Conservation (phyloP, 805 yeast genomes). For the Hyphopichia homilentoma region DNA sequence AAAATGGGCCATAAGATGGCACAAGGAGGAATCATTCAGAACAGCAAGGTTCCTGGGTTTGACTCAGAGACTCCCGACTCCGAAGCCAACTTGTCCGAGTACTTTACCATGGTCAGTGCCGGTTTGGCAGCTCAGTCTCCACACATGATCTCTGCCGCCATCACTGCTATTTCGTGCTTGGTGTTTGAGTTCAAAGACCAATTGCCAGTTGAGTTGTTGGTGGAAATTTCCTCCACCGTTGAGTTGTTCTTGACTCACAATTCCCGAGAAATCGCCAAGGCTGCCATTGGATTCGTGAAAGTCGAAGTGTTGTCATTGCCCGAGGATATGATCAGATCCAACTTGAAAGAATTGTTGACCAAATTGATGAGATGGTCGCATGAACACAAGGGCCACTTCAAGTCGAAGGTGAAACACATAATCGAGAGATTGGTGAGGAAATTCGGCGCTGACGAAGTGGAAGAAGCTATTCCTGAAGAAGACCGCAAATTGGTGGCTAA, state of each 20-base stretch:
- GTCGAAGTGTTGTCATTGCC: constrained; percentile 83
- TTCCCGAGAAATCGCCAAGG: constrained; percentile 88
- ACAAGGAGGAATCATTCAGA: constrained; percentile 62
- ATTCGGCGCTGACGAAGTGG: constrained; percentile 86
- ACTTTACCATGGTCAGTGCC: constrained; percentile 89
- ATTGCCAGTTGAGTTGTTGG: constrained; percentile 54
- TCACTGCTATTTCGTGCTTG: constrained; percentile 84
- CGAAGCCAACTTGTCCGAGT: constrained; percentile 71
- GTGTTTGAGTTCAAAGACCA: constrained; percentile 78
- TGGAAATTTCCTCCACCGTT: constrained; percentile 80
- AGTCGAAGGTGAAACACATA: constrained; percentile 87
- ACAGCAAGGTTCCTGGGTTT: constrained; percentile 63
- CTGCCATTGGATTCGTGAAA: constrained; percentile 92
- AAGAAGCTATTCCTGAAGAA: constrained; percentile 81
- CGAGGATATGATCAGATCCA: constrained; percentile 64
- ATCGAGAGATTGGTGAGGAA: constrained; percentile 87
- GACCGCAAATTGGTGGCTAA: constrained; percentile 80
- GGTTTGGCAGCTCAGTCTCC: constrained; percentile 93
- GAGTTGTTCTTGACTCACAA: constrained; percentile 87
- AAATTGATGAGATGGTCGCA: constrained; percentile 89
- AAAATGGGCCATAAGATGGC: constrained; percentile 78
- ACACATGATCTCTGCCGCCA: constrained; percentile 92
- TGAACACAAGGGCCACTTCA: constrained; percentile 94
- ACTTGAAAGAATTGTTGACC: constrained; percentile 60
- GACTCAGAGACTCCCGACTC: constrained; percentile 60